These are phyloP conservation scores for Conticribra guillardii DNA, from an alignment of 108 stramenopile species.

Conservation along the genomic window DNA sequence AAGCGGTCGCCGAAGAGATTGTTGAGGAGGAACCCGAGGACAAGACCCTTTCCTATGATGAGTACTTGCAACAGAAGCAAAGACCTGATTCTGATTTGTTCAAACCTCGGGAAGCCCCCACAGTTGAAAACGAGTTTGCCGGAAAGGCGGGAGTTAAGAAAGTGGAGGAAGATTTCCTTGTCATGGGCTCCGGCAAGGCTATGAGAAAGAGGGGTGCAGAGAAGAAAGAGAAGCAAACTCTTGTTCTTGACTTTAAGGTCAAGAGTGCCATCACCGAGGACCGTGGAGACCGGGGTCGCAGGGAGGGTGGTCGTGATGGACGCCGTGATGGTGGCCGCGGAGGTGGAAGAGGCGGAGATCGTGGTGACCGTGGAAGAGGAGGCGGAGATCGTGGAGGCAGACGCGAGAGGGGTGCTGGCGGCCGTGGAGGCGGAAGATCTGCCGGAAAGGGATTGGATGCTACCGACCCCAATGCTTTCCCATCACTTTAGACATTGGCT, in stretches of 20 bases:
- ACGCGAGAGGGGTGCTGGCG: conserved; percentile 19
- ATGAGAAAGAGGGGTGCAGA: conserved; percentile 57
- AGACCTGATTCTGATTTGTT: conserved; percentile 53
- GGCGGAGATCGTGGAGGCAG: conserved; percentile 43
- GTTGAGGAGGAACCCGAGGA: conserved; percentile 62
- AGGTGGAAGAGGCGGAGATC: conserved; percentile 47
- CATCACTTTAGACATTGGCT: conserved; percentile 54
- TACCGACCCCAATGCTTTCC: conserved; percentile 69
- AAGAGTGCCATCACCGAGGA: conserved; percentile 48
- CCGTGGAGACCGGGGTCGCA: conserved; percentile 42
- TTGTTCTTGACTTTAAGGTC: conserved; percentile 79
- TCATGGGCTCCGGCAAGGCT: conserved; percentile 82
- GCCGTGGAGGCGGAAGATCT: conserved; percentile 32
- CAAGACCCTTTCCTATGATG: conserved; percentile 85
- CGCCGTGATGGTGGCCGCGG: conserved; percentile 46
- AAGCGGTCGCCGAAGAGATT: conserved; percentile 37
- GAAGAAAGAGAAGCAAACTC: conserved; percentile 65
- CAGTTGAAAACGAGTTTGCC: conserved; percentile 76
- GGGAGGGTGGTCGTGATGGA: conserved; percentile 62
- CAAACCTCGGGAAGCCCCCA: conserved; percentile 58
- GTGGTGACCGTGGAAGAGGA: conserved; percentile 33
- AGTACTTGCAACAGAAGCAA: conserved; percentile 80
- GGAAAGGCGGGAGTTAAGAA: conserved; percentile 42
- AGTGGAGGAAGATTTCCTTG: conserved; percentile 79
- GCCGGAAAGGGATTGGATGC: conserved; percentile 61